Evolutionary conservation across 768 basidiomycete genomes (phyloP), one percentile per base, ranked within the genome.

Genomic region (Boletus rubescentipes): DNA sequence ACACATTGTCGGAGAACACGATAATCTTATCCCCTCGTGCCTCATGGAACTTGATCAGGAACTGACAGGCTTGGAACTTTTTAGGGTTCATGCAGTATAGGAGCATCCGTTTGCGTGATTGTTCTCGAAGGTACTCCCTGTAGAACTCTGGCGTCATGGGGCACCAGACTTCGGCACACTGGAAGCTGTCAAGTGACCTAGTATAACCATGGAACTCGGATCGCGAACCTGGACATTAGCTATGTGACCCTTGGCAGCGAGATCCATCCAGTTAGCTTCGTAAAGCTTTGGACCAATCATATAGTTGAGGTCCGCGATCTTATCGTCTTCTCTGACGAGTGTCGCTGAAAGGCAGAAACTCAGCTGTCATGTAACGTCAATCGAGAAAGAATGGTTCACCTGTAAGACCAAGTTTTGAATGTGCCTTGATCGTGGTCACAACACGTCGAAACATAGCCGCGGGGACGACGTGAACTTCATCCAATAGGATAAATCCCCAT

Each of bases 141-240:
- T 98, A 99, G 70, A 99, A 99, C 69, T 98, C 95, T 6, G 97
- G 96, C 18, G 97, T 96, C 97, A 99, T 98, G 16, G 93, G 92
- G 68, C 97, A 99, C 97, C 97, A 99, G 9, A 99, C 97, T 72
- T 99, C 97, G 15, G 97, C 97, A 67, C 97, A 99, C 92, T 98
- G 62, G 6, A 20, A 54, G 20, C 45, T 47, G 21, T 45, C 54
- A 18, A 54, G 30, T 51, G 58, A 54, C 43, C 36, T 14, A 12
- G 18, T 16, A 41, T 29, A 39, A 30, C 9, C 1, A 23, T 5
- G 29, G 11, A 16, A 23, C 26, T 34, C 48, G 35, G 53, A 42
- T 35, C 29, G 68, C 80, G 62, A 69, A 94, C 94, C 85, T 98
- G 95, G n/a, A 99, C 97, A 66, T 97, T 98, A 8, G 97, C 97